Base-by-base conservation (phyloP, 805 yeast genomes). In the Myxozyma udenii region DNA sequence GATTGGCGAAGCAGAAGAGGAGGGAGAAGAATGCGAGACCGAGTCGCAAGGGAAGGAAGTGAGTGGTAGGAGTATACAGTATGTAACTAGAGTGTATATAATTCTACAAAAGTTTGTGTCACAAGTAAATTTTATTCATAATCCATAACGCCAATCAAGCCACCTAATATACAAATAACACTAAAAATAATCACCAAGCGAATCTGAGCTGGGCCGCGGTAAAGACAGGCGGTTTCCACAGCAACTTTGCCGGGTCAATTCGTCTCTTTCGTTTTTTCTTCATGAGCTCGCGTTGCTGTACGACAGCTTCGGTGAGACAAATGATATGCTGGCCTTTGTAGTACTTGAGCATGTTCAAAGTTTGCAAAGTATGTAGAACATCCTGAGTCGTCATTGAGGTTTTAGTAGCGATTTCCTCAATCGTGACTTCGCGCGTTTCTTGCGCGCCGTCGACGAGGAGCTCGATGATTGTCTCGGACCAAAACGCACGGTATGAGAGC, bases 331-430 rank as follows among this genome's bases (percentile, higher is more conserved):
- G 98, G 16, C 98, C 98, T 67, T 89, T 89, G 69, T 89, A 89
- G 65, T 91, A 93, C 62, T 89, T 78, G 61, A 95, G 74, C 77
- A 93, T 88, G 64, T 87, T 90, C 64, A 89, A 74, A 1, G 96
- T 87, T 62, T 93, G 93, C 49, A 95, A 78, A 0, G 98, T 93
- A 67, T 93, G 97, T 44, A 93, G 71, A 46, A 93, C 87, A 69
- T 93, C 98, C 1, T 95, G 86, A 1, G 98, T 89, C 9, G 98
- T 93, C 96, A 93, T 91, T 12, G 97, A 80, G 0, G 98, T 87
- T 44, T 81, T 70, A 11, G 83, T 74, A 28, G 96, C 84, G 16
- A 93, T 85, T 61, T 91, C 98, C 63, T 93, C 98, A 49, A 93
- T 89, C 2, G 95, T 84, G 44, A 84, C 79, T 33, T 58, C 62